Base-by-base conservation (phyloP, 2,329 filamentous ascomycete species). In the Trichoderma semiorbis region DNA sequence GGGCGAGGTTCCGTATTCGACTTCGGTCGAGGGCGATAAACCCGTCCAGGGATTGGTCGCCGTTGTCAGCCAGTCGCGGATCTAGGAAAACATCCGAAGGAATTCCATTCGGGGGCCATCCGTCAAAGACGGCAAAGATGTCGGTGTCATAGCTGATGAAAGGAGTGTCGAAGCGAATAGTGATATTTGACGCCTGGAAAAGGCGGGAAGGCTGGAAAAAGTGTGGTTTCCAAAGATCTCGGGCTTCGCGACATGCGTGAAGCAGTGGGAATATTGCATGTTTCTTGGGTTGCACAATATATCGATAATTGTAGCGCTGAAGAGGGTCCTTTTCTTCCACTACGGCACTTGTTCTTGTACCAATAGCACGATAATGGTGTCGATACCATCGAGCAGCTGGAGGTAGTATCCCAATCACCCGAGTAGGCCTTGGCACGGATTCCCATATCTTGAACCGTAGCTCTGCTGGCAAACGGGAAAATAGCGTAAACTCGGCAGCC, bases 121-220 rank as follows among this genome's bases (percentile, higher is more conserved):
- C 65, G 12, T 68, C 53, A 30, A 68, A 68, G 7, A 68, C 4
- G 28, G 65, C 43, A 21, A 68, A 68, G n/a, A 58, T 58, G 24
- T 68, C 65, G 1, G 53, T 68, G 3, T 68, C 65, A n/a, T 68
- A 68, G 65, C 65, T 68, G 7, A 68, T 68, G 8, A 68, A 68
- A 7, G 65, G 65, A 6, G 65, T 68, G 18, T 68, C 65, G 26
- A 68, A 68, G 18, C 65, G 53, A 43, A 68, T 68, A 32, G 30
- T 34, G 18, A 68, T 18, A 60, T 43, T 24, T 8, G 65, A 47
- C n/a, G 57, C 24, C 0, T 39, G 24, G n/a, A 8, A 60, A 24
- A 43, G 26, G 16, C 53, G 65, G 5, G 53, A 32, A 8, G 65
- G 65, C 3, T 58, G 65, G 26, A 68, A 68, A 10, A 58, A 68